A percentile compares a stretch with the other conserved stretches of the same genome.
Conservation (phyloP, 352 stramenopile genomes). For the Hyphochytrium catenoides region DNA sequence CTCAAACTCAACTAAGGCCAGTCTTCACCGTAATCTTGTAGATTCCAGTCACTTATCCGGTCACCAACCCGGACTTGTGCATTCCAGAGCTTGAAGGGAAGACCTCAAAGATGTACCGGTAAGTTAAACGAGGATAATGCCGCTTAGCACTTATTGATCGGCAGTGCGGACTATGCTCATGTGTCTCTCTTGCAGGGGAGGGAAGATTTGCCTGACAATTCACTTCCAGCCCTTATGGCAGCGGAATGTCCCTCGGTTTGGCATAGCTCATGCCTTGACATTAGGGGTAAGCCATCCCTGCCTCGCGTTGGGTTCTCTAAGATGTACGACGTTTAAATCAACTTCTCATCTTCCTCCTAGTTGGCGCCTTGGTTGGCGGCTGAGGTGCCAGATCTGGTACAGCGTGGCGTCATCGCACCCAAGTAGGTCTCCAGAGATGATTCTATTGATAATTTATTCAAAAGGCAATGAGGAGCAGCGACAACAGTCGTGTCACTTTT, state of each 20-base stretch:
- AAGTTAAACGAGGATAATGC: background rate
- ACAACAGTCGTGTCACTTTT: no score
- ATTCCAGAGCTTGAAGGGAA: constrained; percentile 64
- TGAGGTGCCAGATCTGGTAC: constrained; percentile 54
- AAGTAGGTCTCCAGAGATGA: no score
- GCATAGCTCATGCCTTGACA: constrained; percentile 48
- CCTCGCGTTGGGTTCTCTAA: background rate
- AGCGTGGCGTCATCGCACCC: constrained; percentile 39
- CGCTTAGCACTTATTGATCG: background rate
- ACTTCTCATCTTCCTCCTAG: constrained; percentile 11
- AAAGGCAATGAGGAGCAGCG: no score
- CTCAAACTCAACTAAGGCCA: no score
- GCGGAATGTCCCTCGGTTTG: constrained; percentile 60
- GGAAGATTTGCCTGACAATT: constrained; percentile 64
- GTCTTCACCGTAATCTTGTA: no score
- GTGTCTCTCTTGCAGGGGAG: constrained; percentile 14
- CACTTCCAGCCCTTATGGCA: constrained; percentile 68
- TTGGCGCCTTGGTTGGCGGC: constrained; percentile 57
- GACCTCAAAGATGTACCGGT: constrained; percentile 71
- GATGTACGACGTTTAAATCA: background rate
- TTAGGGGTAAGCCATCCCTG: constrained; percentile 25
- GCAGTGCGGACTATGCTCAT: background rate
- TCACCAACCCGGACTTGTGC: constrained; percentile 48
- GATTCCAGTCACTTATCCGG: constrained; percentile 50
- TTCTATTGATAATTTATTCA: no score